Evolutionary conservation across 768 basidiomycete genomes (phyloP).

Genomic region (Tylopilus cervinicoccineus): DNA sequence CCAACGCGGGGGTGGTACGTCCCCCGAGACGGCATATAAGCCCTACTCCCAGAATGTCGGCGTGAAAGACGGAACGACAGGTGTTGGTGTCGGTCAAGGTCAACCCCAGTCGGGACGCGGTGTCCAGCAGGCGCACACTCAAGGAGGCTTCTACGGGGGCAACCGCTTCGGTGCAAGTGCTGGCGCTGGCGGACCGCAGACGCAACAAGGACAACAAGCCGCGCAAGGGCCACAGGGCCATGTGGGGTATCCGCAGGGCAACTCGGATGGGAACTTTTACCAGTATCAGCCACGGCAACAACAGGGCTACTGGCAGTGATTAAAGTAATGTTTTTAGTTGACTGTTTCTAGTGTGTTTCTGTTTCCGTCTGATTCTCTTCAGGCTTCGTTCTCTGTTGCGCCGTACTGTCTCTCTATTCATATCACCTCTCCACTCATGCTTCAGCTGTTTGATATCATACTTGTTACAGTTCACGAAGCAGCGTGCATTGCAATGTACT

Average conservation of each 20-base stretch:
- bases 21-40: conserved; percentile 74
- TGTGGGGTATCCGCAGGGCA: conserved; percentile 49
- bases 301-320: conserved; percentile 53
- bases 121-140: conserved; percentile 41
- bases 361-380: neutral
- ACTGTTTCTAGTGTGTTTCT: conserved; percentile 3
- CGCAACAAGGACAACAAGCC: conserved; percentile 42
- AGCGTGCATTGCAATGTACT: conserved; percentile 29
- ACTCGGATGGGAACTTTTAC: conserved; percentile 65
- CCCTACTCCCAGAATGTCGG: conserved; percentile 54
- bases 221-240: conserved; percentile 36
- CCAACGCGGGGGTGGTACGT: conserved; percentile 45
- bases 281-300: conserved; percentile 66
- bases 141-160: conserved; percentile 43
- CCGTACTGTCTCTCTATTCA: conserved; percentile 4
- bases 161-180: conserved; percentile 42
- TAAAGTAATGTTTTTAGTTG: conserved; percentile 8
- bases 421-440: conserved; percentile 11
- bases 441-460: conserved; percentile 29
- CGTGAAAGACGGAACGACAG: conserved; percentile 55
- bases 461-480: conserved; percentile 23
- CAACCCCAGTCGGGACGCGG: conserved; percentile 40
- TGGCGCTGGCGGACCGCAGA: conserved; percentile 44
- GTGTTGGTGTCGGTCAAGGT: conserved; percentile 38
- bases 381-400: conserved; percentile 4